Evolutionary conservation across 108 stramenopile genomes (phyloP), one percentile per base, ranked within the genome.

Genomic region (Pseudonitzschia pungens): DNA sequence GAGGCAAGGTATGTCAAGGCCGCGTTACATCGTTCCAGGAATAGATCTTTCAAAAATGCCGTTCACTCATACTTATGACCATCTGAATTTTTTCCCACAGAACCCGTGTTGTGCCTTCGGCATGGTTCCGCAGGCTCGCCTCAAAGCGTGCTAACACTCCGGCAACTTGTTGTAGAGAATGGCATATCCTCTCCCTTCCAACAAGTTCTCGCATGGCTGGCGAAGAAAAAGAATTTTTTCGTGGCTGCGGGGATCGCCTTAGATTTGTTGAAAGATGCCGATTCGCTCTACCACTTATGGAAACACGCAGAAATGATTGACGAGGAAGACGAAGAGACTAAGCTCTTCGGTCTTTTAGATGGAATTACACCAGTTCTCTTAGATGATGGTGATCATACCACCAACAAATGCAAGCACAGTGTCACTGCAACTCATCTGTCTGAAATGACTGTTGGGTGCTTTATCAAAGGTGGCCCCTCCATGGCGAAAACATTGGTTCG

Each of bases 371-470:
- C 87, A 7, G 32, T 68, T 53, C 33, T 15, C 36, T 67, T 62
- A 26, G 20, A 70, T 15, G 72, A 68, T 15, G 70, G 44, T 26
- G 55, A 57, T 20, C 18, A 48, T 48, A 71, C 56, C 3, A 41
- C 27, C 6, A 26, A 52, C 21, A 0, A 66, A 56, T 68, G 33
- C 43, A 48, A 60, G 11, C 51, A 21, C 6, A 69, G 50, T 18
- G 36, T 58, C 12, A 69, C 68, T 4, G 72, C 68, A 20, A 41
- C 62, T 12, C 81, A 86, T 12, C 74, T 94, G 31, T 88, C 93
- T 27, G 91, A 95, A 70, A 91, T 92, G 90, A 84, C 93, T 5
- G 86, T 92, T 5, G 87, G 79, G 2, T 92, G 89, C 70, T 62
- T 95, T 20, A 80, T 84, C 41, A 91, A 89, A 72, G 87, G 91